Conservation (phyloP, 2,329 filamentous ascomycete genomes). For the Fusarium compactum region DNA sequence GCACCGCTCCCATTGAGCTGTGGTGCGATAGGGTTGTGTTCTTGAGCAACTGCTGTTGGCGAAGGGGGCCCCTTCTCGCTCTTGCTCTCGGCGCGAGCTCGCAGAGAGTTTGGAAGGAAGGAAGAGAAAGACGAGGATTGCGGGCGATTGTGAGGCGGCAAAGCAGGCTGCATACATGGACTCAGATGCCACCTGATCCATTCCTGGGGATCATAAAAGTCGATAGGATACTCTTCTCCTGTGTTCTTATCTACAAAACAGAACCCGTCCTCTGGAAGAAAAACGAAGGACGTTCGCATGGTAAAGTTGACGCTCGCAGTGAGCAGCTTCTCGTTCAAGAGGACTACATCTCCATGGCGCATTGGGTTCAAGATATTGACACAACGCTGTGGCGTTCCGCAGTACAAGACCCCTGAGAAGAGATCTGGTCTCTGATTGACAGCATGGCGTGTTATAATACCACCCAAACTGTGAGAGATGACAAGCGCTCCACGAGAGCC, state of each 20-base stretch:
- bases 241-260: slow-evolving; percentile 89
- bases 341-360: slow-evolving; percentile 90
- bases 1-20: slow-evolving; percentile 43
- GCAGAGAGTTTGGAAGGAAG: slow-evolving; percentile 59
- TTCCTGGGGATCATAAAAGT: slow-evolving; percentile 83
- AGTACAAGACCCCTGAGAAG: slow-evolving; percentile 87
- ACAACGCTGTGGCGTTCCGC: slow-evolving; percentile 85
- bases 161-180: slow-evolving; percentile 77
- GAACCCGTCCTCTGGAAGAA: slow-evolving; percentile 86
- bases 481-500: slow-evolving; percentile 78
- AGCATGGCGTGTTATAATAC: slow-evolving; percentile 87
- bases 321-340: slow-evolving; percentile 88
- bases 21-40: slow-evolving; percentile 46
- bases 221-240: slow-evolving; percentile 81
- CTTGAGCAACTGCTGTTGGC: slow-evolving; percentile 51
- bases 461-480: slow-evolving; percentile 88
- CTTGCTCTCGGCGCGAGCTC: slow-evolving; percentile 59
- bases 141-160: slow-evolving; percentile 67
- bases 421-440: slow-evolving; percentile 88
- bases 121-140: slow-evolving; percentile 60
- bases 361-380: slow-evolving; percentile 92
- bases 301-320: slow-evolving; percentile 95
- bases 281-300: slow-evolving; percentile 84
- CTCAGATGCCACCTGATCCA: slow-evolving; percentile 85
- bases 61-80: slow-evolving; percentile 50